Percentiles rank a stretch among this genome's conserved stretches.
phyloP scores from a whole-genome alignment of 495 filamentous ascomycete species.

The Cryomyces minteri region DNA sequence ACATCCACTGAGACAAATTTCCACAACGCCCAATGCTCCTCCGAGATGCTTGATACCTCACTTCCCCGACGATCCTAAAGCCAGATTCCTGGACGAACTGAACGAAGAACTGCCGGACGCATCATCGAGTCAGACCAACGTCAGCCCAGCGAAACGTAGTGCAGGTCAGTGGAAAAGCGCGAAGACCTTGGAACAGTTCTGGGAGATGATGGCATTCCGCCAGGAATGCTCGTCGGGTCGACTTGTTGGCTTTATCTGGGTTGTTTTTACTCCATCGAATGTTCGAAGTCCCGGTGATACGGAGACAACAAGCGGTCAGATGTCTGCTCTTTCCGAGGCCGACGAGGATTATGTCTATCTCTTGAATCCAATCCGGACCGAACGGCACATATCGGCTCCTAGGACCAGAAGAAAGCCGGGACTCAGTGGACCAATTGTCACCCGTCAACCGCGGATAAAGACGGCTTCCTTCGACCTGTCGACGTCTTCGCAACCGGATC shows the following conservation, averaged over 20 bases:
- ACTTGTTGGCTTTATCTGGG: slow-evolving; percentile 86
- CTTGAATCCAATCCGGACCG: slow-evolving; percentile 4
- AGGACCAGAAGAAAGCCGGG: too few relatives aligned
- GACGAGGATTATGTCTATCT: not conserved
- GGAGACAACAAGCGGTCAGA: slow-evolving; percentile 15
- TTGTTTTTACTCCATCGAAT: slow-evolving; percentile 45
- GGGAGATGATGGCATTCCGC: slow-evolving; percentile 95
- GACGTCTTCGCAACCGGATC: slow-evolving; percentile 22
- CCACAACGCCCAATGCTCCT: slow-evolving; percentile 37
- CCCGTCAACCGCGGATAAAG: slow-evolving; percentile 37
- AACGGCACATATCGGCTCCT: slow-evolving; percentile 13
- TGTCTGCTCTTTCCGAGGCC: not conserved
- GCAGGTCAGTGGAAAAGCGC: slow-evolving; percentile 69
- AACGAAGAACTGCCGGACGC: slow-evolving; percentile 52
- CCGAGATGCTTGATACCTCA: slow-evolving; percentile 72
- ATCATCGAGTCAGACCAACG: slow-evolving; percentile 17
- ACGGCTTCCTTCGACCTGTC: slow-evolving; percentile 9
- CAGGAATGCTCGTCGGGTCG: slow-evolving; percentile 89
- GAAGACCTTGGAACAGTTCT: slow-evolving; percentile 72
- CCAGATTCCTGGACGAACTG: slow-evolving; percentile 73
- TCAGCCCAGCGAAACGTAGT: slow-evolving; percentile 19
- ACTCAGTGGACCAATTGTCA: slow-evolving; percentile 32
- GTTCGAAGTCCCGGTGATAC: slow-evolving; percentile 9
- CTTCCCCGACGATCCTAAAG: slow-evolving; percentile 93
- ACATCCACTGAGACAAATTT: slow-evolving; percentile 49